Conservation (phyloP, 2,329 filamentous ascomycete genomes). For the Colletotrichum sublineola region DNA sequence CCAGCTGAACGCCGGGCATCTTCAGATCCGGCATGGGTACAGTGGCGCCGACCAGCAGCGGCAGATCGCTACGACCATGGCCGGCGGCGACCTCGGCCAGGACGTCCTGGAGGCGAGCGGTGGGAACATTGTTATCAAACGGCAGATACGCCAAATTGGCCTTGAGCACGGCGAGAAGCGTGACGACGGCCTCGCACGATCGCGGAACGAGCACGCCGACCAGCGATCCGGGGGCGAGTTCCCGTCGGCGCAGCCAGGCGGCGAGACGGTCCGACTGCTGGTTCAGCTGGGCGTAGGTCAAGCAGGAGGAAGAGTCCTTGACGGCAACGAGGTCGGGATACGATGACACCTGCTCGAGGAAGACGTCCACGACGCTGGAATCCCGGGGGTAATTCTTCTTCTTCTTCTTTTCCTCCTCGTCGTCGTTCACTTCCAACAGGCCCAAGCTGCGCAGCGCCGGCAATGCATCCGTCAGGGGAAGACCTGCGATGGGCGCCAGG, state of each 20-base stretch:
- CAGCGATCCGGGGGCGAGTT: slow-evolving; percentile 34
- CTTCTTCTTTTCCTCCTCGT: no score
- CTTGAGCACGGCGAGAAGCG: slow-evolving; percentile 43
- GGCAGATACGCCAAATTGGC: slow-evolving; percentile 43
- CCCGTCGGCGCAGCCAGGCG: slow-evolving; percentile 39
- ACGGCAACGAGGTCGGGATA: slow-evolving; percentile 42
- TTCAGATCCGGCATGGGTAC: neutral
- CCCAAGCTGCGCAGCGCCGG: slow-evolving; percentile 40
- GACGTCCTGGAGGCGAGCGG: slow-evolving; percentile 35
- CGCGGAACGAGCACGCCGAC: slow-evolving; percentile 43
- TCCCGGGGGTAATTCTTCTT: slow-evolving; percentile 40
- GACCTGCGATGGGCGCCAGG: neutral
- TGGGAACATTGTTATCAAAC: slow-evolving; percentile 40
- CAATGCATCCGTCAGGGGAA: slow-evolving; percentile 6
- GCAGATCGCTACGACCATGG: neutral
- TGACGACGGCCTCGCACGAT: slow-evolving; percentile 44
- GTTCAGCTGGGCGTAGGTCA: slow-evolving; percentile 47
- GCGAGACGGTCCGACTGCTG: slow-evolving; percentile 42
- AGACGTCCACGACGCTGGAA: slow-evolving; percentile 45
- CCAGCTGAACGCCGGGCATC: neutral
- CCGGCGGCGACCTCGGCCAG: slow-evolving; percentile 25
- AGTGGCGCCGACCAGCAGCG: slow-evolving; percentile 18
- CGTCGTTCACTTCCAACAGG: slow-evolving; percentile 9
- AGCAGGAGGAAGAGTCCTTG: slow-evolving; percentile 28
- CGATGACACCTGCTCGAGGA: slow-evolving; percentile 39